Percentiles rank a stretch among this genome's conserved stretches.
These are phyloP conservation scores for Ophiostoma perfectum DNA, from an alignment of 2,329 filamentous ascomycete genomes.

Conservation along the genomic window DNA sequence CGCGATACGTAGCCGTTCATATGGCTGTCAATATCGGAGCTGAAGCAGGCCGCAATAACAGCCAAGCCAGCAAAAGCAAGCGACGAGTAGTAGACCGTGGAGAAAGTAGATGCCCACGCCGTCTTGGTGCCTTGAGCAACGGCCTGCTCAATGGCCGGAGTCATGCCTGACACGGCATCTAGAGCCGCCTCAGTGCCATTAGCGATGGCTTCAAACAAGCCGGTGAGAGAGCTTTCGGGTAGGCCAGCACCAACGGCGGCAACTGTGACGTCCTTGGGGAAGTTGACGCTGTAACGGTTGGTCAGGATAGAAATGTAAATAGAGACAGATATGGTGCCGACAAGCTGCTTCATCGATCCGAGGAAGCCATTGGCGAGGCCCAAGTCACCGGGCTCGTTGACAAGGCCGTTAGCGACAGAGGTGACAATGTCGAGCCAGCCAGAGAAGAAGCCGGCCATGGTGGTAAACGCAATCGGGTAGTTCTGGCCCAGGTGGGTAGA, in stretches of 20 bases:
- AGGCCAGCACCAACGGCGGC: not conserved
- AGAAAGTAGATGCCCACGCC: conserved; percentile 20
- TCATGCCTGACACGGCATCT: not conserved
- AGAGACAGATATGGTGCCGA: conserved; percentile 22
- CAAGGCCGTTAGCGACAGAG: conserved; percentile 22
- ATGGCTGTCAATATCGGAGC: conserved; percentile 19
- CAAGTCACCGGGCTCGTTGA: conserved; percentile 23
- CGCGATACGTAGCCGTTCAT: conserved; percentile 23
- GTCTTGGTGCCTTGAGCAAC: conserved; percentile 16
- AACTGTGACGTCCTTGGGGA: not conserved
- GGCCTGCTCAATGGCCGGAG: conserved; percentile 19
- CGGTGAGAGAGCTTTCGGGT: not conserved
- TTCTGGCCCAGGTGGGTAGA: conserved; percentile 20
- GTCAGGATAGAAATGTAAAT: conserved; percentile 22
- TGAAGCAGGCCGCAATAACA: conserved; percentile 22
- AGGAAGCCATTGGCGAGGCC: conserved; percentile 24
- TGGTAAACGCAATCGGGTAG: conserved; percentile 21
- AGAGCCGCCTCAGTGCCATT: not conserved
- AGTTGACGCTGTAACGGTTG: conserved; percentile 16
- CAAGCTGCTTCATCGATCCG: conserved; percentile 23
- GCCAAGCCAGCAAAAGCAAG: conserved; percentile 23
- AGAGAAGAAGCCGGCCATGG: conserved; percentile 23
- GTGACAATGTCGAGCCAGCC: conserved; percentile 24
- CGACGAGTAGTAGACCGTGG: conserved; percentile 21
- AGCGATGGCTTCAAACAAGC: not conserved